phyloP scores from a whole-genome alignment of 2,329 filamentous ascomycete species.

The Escovopsis sp. region DNA sequence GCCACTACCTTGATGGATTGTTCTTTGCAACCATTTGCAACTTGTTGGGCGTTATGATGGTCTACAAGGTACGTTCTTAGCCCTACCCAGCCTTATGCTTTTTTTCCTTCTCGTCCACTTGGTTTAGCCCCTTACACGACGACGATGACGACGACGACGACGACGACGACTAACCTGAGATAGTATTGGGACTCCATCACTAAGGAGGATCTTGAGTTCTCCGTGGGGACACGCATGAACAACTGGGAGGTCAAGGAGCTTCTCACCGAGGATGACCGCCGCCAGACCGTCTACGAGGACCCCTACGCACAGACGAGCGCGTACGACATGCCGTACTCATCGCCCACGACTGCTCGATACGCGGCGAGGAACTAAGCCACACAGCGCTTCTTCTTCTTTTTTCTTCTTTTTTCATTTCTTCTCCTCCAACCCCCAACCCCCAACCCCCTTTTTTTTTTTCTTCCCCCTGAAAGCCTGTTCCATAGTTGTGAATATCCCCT shows the following conservation, averaged over 20 bases:
- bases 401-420: not conserved
- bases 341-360: slow-evolving; percentile 27
- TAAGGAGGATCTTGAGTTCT: slow-evolving; percentile 95
- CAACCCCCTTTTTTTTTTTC: slow-evolving; percentile 4
- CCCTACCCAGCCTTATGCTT: no score
- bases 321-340: slow-evolving; percentile 39
- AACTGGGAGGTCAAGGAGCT: slow-evolving; percentile 98
- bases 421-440: slow-evolving; percentile 1
- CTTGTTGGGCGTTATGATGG: slow-evolving; percentile 93
- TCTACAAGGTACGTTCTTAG: slow-evolving; percentile 65
- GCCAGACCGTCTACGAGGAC: slow-evolving; percentile 60
- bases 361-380: slow-evolving; percentile 30
- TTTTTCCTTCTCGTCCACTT: not conserved
- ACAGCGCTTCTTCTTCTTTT: not conserved
- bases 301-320: slow-evolving; percentile 42
- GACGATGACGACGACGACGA: no score
- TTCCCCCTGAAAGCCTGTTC: not conserved
- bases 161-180: slow-evolving; percentile 1
- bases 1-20: slow-evolving; percentile 87
- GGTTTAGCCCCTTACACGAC: not conserved
- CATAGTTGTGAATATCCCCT: no score
- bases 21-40: slow-evolving; percentile 95
- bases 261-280: slow-evolving; percentile 65
- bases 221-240: slow-evolving; percentile 84
- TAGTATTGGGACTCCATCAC: slow-evolving; percentile 99